phyloP scores from a whole-genome alignment of 345 rosid species.

The Cardamine chenopodiifolia region DNA sequence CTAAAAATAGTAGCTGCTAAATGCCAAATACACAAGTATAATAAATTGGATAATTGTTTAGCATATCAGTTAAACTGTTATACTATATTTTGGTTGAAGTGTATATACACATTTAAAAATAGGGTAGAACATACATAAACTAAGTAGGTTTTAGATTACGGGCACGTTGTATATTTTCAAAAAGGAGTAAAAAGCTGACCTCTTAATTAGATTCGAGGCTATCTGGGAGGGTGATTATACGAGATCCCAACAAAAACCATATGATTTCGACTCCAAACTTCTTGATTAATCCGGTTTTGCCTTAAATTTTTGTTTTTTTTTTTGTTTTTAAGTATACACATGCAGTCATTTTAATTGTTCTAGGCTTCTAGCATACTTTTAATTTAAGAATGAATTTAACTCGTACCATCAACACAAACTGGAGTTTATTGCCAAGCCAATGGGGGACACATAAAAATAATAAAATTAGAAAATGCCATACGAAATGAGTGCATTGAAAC shows the following conservation, averaged over 20 bases:
- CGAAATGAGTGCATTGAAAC: constrained; percentile 40
- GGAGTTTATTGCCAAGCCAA: constrained; percentile 35
- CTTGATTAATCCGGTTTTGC: neutral
- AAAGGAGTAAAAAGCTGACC: too few relatives aligned
- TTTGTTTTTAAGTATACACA: neutral
- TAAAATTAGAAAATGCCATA: constrained; percentile 29
- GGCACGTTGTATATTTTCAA: too few relatives aligned
- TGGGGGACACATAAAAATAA: constrained; percentile 40
- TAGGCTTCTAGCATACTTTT: constrained; percentile 26
- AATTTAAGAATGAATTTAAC: constrained; percentile 1
- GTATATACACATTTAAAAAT: too few relatives aligned
- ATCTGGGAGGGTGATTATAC: neutral
- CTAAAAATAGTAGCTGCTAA: neutral
- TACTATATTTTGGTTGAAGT: too few relatives aligned
- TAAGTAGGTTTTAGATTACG: too few relatives aligned
- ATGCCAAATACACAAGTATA: too few relatives aligned
- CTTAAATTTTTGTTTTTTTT: neutral
- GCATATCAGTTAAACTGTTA: too few relatives aligned
- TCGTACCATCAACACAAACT: constrained; percentile 20
- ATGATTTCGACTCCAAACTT: neutral
- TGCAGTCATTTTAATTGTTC: constrained; percentile 15
- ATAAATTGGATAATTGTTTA: too few relatives aligned
- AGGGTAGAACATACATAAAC: too few relatives aligned
- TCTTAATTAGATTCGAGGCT: neutral
- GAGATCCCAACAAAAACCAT: neutral